Evolutionary conservation across 2,329 filamentous ascomycete species (phyloP).

Genomic region (Aspergillus melleus): DNA sequence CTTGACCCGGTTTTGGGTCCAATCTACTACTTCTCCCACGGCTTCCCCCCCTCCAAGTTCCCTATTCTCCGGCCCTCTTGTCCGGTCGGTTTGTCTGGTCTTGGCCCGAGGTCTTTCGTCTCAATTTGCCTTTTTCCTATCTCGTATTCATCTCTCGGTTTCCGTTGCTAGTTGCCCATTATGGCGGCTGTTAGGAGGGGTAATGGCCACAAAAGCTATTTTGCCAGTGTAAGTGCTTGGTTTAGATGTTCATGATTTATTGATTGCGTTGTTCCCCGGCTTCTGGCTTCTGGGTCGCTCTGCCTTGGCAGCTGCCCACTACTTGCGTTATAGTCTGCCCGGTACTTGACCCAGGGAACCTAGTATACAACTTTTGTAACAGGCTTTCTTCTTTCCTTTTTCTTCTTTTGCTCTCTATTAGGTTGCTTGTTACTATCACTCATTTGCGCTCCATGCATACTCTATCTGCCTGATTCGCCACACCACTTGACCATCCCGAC

Average conservation of each 20-base stretch:
- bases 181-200: conserved; percentile 34
- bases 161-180: conserved; percentile 12
- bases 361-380: background rate
- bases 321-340: background rate
- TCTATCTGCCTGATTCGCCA: background rate
- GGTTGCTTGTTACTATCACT: background rate
- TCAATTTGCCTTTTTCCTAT: background rate
- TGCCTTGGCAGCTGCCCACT: background rate
- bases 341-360: background rate
- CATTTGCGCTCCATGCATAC: background rate
- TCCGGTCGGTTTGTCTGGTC: conserved; percentile 20
- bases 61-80: conserved; percentile 5
- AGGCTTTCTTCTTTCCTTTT: background rate
- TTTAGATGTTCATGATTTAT: background rate
- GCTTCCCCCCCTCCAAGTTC: background rate
- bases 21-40: background rate
- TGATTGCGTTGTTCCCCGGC: conserved; percentile 1
- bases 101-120: conserved; percentile 10
- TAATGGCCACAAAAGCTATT: conserved; percentile 37
- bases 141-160: conserved; percentile 4
- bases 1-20: background rate
- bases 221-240: conserved; percentile 34
- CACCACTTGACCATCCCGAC: too few species aligned
- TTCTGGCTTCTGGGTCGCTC: background rate
- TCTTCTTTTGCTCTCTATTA: background rate